Evolutionary conservation across 2,329 filamentous ascomycete genomes (phyloP).

Genomic region (Rhinocladiella similis): DNA sequence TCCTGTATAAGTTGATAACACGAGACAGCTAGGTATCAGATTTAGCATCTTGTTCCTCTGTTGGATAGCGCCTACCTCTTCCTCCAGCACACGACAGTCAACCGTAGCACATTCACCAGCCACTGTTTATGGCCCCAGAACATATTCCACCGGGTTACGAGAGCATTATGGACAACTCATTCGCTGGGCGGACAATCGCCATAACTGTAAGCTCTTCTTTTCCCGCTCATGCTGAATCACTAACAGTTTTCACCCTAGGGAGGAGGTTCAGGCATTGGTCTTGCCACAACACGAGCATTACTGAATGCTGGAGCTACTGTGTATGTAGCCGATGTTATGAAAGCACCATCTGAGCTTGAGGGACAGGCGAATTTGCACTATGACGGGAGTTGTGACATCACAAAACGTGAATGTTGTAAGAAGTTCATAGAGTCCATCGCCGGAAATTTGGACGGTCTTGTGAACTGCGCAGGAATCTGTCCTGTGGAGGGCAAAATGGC

Average conservation of each 20-base stretch:
- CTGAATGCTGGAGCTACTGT: conserved; percentile 4
- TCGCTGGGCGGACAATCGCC: conserved; percentile 1
- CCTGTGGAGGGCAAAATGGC: conserved; percentile 11
- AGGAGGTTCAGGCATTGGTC: conserved; percentile 4
- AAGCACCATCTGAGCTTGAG: conserved; percentile 5
- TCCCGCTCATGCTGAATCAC: too few relatives aligned
- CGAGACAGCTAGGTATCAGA: neutral
- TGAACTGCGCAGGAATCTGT: conserved; percentile 12
- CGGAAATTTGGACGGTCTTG: conserved; percentile 25
- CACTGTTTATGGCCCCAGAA: too few relatives aligned
- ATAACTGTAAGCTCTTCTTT: conserved; percentile 3
- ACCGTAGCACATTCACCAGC: too few relatives aligned
- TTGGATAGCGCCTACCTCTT: too few relatives aligned
- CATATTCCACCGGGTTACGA: too few relatives aligned
- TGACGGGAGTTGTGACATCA: conserved; percentile 7
- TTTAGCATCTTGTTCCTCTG: neutral
- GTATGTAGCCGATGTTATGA: conserved; percentile 1
- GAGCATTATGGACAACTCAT: conserved; percentile 1
- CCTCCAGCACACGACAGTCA: too few relatives aligned
- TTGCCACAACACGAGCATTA: neutral
- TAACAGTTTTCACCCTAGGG: neutral
- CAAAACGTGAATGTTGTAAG: conserved; percentile 6
- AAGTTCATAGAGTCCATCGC: conserved; percentile 10
- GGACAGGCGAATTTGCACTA: conserved; percentile 1
- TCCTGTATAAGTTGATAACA: too few relatives aligned